Base-by-base conservation (phyloP, 805 yeast genomes). In the Candida xyloterini region DNA sequence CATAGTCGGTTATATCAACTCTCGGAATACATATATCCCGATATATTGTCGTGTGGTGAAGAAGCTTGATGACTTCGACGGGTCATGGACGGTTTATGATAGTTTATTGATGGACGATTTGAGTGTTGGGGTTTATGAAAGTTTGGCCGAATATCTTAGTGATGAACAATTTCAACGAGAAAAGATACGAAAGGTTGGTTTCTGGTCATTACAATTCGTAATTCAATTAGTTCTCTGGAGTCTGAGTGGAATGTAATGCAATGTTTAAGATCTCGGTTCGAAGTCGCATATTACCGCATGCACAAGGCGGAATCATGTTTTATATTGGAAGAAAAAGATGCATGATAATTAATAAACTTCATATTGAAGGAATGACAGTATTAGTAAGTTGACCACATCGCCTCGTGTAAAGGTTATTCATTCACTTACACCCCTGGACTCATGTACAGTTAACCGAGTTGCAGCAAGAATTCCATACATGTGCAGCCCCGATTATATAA, bases 11-110 rank as follows among this genome's bases (percentile, higher is more conserved):
- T 93, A 91, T 61, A 91, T 93, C 58, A 93, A 93, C 59, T 84
- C 93, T 26, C 75, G 85, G 43, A 85, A 86, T 55, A 88, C 98
- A 0, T 85, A 82, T 55, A 90, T 93, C 44, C 96, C 95, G 30
- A 80, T 91, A 43, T 73, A 79, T 45, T 87, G 95, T 56, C 77
- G 88, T 4, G 79, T 93, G 7, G 82, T 83, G 24, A 93, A 93
- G 57, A 74, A 78, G 31, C 63, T 89, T 15, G 67, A 71, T 20
- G 99, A 93, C 56, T 93, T 93, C 59, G 89, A 86, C 53, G 99
- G 99, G 0, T 78, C 95, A 7, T 93, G 99, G 99, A 91, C 99
- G 1, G 71, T 88, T 3, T 93, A 89, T 61, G 99, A 93, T 59
- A 83, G 93, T 20, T 69, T 83, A 37, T 68, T 93, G 44, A 88